phyloP scores from a whole-genome alignment of 2,329 filamentous ascomycete genomes.

The Botryotinia globosa region DNA sequence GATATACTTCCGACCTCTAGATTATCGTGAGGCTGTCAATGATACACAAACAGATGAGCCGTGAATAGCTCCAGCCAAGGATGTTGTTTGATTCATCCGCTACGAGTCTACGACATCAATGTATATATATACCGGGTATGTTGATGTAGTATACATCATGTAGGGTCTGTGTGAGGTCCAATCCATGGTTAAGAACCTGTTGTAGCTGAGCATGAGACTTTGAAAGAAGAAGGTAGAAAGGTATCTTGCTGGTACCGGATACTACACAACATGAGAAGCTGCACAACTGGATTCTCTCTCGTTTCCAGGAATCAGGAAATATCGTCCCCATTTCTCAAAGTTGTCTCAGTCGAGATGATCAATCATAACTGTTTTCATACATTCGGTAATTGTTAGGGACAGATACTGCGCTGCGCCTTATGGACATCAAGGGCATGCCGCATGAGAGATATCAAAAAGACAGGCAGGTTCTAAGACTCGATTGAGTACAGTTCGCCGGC shows the following conservation, averaged over 20 bases:
- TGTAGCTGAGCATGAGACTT: neutral
- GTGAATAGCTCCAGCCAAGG: neutral
- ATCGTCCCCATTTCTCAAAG: neutral
- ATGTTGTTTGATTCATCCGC: neutral
- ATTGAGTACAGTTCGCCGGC: neutral
- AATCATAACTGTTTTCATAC: neutral
- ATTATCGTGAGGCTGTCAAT: slow-evolving; percentile 19
- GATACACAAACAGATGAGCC: slow-evolving; percentile 7
- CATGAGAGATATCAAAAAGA: neutral
- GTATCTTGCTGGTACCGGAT: neutral
- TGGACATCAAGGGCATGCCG: neutral
- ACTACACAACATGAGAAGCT: neutral
- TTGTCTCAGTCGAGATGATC: neutral
- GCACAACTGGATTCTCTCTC: neutral
- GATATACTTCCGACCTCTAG: slow-evolving; percentile 10
- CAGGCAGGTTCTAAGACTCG: neutral
- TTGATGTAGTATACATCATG: neutral
- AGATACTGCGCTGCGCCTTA: neutral
- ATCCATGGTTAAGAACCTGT: neutral
- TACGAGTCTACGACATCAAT: neutral
- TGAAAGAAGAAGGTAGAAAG: neutral
- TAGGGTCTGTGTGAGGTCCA: slow-evolving; percentile 3
- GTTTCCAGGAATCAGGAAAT: slow-evolving; percentile 6
- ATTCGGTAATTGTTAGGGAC: neutral
- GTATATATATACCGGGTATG: neutral